phyloP scores from a whole-genome alignment of 352 stramenopile genomes.

The Globisporangium solare region DNA sequence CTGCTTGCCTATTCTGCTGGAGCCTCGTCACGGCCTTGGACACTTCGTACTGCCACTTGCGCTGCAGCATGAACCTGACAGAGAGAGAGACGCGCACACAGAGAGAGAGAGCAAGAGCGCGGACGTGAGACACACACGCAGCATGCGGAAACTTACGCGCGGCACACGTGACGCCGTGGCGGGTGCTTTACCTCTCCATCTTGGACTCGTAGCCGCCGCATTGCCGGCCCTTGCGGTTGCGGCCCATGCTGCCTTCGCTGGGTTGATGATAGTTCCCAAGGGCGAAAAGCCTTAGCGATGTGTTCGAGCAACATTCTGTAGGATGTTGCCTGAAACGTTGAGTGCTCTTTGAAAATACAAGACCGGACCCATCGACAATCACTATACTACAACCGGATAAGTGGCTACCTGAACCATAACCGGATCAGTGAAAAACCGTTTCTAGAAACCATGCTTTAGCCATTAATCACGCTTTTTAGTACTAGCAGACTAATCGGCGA shows the following conservation, averaged over 20 bases:
- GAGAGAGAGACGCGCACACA: no score
- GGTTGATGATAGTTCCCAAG: neutral
- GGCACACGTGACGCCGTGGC: no score
- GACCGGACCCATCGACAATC: no score
- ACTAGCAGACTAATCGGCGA: no score
- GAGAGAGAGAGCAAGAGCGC: neutral
- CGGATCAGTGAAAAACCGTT: no score
- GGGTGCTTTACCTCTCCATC: slow-evolving; percentile 45
- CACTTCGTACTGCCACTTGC: slow-evolving; percentile 57
- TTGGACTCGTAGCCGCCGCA: slow-evolving; percentile 70
- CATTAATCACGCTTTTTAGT: no score
- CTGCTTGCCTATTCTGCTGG: slow-evolving; percentile 39
- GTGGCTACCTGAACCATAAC: no score
- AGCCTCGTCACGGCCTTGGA: slow-evolving; percentile 22
- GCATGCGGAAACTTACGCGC: no score
- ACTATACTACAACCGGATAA: no score
- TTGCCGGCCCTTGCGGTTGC: slow-evolving; percentile 67
- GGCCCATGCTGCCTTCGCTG: slow-evolving; percentile 32
- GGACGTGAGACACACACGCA: neutral
- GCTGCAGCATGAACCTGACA: slow-evolving; percentile 57
- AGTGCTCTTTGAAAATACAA: no score
- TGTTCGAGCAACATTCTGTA: neutral
- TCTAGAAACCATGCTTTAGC: no score
- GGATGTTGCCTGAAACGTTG: neutral
- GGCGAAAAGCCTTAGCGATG: neutral